Conservation (phyloP, 106 monocot species). For the Dendrobium nobile region DNA sequence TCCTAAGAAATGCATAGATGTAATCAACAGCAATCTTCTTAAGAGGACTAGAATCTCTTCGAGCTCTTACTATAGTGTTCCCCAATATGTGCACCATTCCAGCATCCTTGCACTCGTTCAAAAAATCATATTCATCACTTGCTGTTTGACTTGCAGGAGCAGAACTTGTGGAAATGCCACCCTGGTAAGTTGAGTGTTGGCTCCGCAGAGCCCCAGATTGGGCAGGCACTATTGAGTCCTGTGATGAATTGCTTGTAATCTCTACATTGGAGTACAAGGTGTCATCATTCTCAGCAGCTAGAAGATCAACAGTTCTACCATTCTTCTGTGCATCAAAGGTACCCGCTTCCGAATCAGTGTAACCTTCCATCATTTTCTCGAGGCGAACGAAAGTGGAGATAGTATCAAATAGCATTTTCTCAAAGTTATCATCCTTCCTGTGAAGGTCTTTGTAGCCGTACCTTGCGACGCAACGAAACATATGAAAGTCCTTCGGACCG, state of each 20-base stretch:
- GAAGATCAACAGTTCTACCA: background rate
- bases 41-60: conserved; percentile 43
- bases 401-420: conserved; percentile 71
- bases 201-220: conserved; percentile 1
- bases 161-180: background rate
- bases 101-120: conserved; percentile 62
- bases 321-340: conserved; percentile 13
- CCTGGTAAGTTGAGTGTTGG: background rate
- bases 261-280: conserved; percentile 3
- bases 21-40: conserved; percentile 69
- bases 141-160: conserved; percentile 19
- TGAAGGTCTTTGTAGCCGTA: conserved; percentile 92
- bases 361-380: conserved; percentile 85
- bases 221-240: conserved; percentile 44
- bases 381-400: conserved; percentile 43
- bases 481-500: conserved; percentile 76
- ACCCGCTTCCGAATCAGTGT: conserved; percentile 60
- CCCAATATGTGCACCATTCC: conserved; percentile 93
- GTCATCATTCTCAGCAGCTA: background rate
- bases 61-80: conserved; percentile 65
- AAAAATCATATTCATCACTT: conserved; percentile 64
- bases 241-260: conserved; percentile 15
- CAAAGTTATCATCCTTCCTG: conserved; percentile 74
- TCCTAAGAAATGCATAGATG: conserved; percentile 75
- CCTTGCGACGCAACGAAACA: conserved; percentile 86